phyloP scores from a whole-genome alignment of 345 rosid species.

The Populus davidiana region DNA sequence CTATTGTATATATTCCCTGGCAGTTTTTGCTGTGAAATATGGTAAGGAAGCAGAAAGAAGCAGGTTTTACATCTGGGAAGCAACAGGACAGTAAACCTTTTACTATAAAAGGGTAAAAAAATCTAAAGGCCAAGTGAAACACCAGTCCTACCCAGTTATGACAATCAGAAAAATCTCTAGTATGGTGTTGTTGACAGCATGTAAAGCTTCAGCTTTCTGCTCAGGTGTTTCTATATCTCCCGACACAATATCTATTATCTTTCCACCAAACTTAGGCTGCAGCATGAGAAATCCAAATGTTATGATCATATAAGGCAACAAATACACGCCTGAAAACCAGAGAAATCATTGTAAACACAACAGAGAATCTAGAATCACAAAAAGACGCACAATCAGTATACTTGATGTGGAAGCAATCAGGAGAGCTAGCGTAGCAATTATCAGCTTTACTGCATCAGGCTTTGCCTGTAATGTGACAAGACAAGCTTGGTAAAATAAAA shows the following conservation, averaged over 20 bases:
- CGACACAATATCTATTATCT: slow-evolving; percentile 49
- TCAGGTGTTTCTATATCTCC: slow-evolving; percentile 34
- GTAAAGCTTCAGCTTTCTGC: slow-evolving; percentile 25
- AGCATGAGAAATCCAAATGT: neutral
- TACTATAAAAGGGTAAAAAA: too few relatives aligned
- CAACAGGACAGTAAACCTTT: neutral
- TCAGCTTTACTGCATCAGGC: slow-evolving; percentile 71
- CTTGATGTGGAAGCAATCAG: slow-evolving; percentile 68
- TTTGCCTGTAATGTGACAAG: slow-evolving; percentile 53
- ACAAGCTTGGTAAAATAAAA: neutral
- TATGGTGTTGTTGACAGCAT: slow-evolving; percentile 42
- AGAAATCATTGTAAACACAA: neutral
- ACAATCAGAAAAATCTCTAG: slow-evolving; percentile 38
- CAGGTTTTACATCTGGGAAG: neutral
- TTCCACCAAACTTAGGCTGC: slow-evolving; percentile 52
- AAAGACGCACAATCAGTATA: slow-evolving; percentile 56
- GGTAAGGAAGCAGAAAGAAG: neutral
- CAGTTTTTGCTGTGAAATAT: neutral
- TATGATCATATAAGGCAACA: neutral
- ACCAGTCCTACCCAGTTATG: slow-evolving; percentile 35
- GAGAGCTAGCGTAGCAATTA: slow-evolving; percentile 66
- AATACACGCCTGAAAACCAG: neutral
- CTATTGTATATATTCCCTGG: neutral
- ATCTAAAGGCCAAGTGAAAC: neutral
- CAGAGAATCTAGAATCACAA: neutral